Conservation (phyloP, 2,329 filamentous ascomycete species). For the Aschersonia sp. region DNA sequence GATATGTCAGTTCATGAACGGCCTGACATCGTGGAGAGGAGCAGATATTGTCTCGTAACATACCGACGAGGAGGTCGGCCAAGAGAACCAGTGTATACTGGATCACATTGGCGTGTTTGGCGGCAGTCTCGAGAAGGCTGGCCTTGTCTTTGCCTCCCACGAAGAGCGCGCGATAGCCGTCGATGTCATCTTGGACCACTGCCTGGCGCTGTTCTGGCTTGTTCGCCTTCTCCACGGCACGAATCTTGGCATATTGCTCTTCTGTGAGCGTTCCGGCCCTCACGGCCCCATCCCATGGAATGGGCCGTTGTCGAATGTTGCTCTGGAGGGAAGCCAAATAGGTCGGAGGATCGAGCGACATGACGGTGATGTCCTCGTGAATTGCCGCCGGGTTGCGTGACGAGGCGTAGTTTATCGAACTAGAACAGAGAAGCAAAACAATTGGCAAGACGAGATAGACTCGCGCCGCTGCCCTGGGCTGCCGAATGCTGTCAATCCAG, state of each 20-base stretch:
- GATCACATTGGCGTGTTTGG: slow-evolving; percentile 77
- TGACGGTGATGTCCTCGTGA: slow-evolving; percentile 20
- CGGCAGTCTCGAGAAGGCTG: slow-evolving; percentile 69
- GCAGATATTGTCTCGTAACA: slow-evolving; percentile 8
- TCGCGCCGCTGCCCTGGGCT: too few species aligned
- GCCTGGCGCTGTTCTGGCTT: slow-evolving; percentile 72
- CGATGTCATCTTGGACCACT: slow-evolving; percentile 64
- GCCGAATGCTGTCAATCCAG: too few species aligned
- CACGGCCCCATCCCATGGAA: slow-evolving; percentile 95
- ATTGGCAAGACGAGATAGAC: background rate
- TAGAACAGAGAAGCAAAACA: background rate
- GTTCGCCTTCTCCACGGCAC: slow-evolving; percentile 89
- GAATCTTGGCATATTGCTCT: slow-evolving; percentile 87
- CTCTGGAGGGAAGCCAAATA: slow-evolving; percentile 79
- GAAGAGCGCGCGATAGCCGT: slow-evolving; percentile 69
- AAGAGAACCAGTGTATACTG: slow-evolving; percentile 90
- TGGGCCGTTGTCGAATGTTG: slow-evolving; percentile 91
- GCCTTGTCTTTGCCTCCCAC: slow-evolving; percentile 57
- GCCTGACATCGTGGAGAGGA: background rate
- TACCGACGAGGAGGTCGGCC: slow-evolving; percentile 77
- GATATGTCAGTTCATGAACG: too few species aligned
- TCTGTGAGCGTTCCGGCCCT: slow-evolving; percentile 89
- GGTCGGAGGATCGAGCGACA: slow-evolving; percentile 86
- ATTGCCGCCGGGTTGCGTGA: background rate
- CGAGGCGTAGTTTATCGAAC: background rate